These are phyloP conservation scores for Boletus sp. DNA, from an alignment of 768 basidiomycete genomes.

Conservation along the genomic window DNA sequence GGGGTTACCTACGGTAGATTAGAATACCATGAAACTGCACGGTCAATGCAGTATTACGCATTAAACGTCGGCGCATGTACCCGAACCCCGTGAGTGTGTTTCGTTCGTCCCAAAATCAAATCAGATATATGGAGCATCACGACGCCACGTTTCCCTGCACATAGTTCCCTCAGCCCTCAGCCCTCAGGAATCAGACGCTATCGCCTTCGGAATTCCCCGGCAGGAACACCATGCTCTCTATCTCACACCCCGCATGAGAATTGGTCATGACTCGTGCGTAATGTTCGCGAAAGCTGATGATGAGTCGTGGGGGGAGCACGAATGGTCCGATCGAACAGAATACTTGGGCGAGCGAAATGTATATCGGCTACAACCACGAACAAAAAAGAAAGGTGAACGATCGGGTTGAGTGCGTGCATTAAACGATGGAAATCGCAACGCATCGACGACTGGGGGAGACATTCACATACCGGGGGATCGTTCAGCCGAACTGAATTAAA, in stretches of 20 bases:
- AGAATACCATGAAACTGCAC: not conserved
- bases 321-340: constrained; percentile 3
- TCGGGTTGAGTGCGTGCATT: not conserved
- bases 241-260: constrained; percentile 1
- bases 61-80: too few species aligned
- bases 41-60: too few species aligned
- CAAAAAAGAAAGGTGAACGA: not conserved
- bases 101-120: not conserved
- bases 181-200: not conserved
- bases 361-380: not conserved
- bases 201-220: not conserved
- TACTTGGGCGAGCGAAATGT: not conserved
- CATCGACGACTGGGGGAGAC: not conserved
- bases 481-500: not conserved
- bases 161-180: not conserved
- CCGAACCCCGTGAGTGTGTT: not conserved
- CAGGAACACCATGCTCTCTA: constrained; percentile 6
- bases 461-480: not conserved
- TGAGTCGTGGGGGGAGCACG: constrained; percentile 7
- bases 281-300: constrained; percentile 8
- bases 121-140: not conserved
- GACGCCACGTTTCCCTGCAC: not conserved
- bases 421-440: not conserved
- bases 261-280: not conserved
- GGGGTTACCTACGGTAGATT: not conserved